A percentile compares a stretch with the other conserved stretches of the same genome.
phyloP scores from a whole-genome alignment of 352 stramenopile species.

The Phytophthora syringae region DNA sequence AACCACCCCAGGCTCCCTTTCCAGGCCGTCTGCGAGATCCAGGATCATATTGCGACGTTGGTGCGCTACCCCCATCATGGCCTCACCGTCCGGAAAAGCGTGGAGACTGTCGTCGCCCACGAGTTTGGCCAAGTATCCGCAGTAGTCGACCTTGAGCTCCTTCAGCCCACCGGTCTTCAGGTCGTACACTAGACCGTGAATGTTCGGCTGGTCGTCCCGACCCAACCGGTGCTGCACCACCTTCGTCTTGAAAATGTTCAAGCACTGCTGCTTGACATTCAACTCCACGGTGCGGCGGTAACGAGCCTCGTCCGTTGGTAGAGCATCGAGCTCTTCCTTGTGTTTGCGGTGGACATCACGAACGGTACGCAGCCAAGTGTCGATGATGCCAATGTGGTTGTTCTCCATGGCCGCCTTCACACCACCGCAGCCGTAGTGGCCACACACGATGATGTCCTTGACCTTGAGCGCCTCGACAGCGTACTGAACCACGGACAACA shows the following conservation, averaged over 20 bases:
- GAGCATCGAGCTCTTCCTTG: slow-evolving; percentile 79
- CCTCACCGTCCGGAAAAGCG: slow-evolving; percentile 63
- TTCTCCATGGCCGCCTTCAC: slow-evolving; percentile 84
- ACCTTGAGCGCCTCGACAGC: slow-evolving; percentile 92
- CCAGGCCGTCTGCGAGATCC: slow-evolving; percentile 59
- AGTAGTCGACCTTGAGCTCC: slow-evolving; percentile 84
- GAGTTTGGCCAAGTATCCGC: slow-evolving; percentile 53
- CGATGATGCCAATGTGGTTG: slow-evolving; percentile 79
- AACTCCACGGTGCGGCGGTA: slow-evolving; percentile 87
- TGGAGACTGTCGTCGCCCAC: slow-evolving; percentile 60
- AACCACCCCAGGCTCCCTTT: slow-evolving; percentile 60
- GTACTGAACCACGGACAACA: slow-evolving; percentile 71
- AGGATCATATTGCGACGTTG: slow-evolving; percentile 63
- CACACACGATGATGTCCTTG: slow-evolving; percentile 92
- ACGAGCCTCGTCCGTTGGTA: slow-evolving; percentile 68
- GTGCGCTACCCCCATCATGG: slow-evolving; percentile 51
- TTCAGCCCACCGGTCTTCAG: slow-evolving; percentile 83
- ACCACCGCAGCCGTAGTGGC: slow-evolving; percentile 93
- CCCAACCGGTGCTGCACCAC: slow-evolving; percentile 87
- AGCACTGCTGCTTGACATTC: slow-evolving; percentile 91
- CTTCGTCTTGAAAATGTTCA: slow-evolving; percentile 92
- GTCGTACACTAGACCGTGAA: slow-evolving; percentile 90
- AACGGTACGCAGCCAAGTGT: slow-evolving; percentile 94
- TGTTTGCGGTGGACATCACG: slow-evolving; percentile 91
- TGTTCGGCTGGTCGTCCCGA: slow-evolving; percentile 89